A percentile compares a stretch with the other conserved stretches of the same genome.
Evolutionary conservation across 352 stramenopile genomes (phyloP).

Genomic region (Phytophthora pseudosyringae): DNA sequence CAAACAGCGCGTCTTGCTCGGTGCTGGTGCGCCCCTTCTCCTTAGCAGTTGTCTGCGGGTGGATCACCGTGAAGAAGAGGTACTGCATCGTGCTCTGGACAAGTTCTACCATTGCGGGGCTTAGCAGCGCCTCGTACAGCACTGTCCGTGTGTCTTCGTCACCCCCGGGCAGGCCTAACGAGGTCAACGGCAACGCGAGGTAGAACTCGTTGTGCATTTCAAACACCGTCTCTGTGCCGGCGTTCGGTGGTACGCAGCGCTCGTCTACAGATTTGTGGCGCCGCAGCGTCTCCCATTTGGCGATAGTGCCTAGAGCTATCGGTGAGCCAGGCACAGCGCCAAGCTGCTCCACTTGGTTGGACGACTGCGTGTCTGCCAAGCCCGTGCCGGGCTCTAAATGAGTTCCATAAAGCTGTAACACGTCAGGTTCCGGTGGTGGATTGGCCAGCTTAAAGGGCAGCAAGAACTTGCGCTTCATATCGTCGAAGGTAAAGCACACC

Average conservation of each 20-base stretch:
- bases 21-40: background rate
- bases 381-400: constrained; percentile 16
- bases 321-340: constrained; percentile 8
- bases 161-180: constrained; percentile 45
- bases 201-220: constrained; percentile 63
- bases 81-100: constrained; percentile 42
- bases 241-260: constrained; percentile 36
- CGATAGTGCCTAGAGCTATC: constrained; percentile 22
- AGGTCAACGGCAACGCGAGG: constrained; percentile 45
- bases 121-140: constrained; percentile 39
- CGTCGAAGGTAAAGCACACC: constrained; percentile 71
- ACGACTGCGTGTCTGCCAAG: constrained; percentile 18
- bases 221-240: constrained; percentile 37
- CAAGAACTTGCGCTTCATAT: constrained; percentile 77
- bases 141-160: constrained; percentile 34
- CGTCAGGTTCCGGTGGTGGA: constrained; percentile 39
- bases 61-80: constrained; percentile 55
- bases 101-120: constrained; percentile 42
- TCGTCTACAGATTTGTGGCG: constrained; percentile 57
- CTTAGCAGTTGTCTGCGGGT: constrained; percentile 7
- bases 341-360: constrained; percentile 13
- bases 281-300: constrained; percentile 45
- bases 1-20: constrained; percentile 53
- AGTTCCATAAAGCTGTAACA: constrained; percentile 55
- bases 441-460: constrained; percentile 65